A percentile compares a stretch with the other conserved stretches of the same genome.
phyloP scores from a whole-genome alignment of 108 stramenopile species.

The Skeletonema potamos region DNA sequence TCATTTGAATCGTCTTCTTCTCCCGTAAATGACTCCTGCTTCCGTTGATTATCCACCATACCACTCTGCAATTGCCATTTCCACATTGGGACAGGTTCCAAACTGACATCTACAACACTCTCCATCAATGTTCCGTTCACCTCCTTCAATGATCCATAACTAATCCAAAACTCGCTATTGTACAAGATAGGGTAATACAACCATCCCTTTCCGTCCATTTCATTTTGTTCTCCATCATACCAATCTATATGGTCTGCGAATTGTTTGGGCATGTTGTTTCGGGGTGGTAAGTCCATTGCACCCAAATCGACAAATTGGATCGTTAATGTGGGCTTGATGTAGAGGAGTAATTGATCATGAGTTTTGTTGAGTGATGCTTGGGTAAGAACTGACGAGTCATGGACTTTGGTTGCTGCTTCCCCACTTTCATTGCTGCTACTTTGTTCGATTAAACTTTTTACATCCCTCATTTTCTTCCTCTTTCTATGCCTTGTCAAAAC shows the following conservation, averaged over 20 bases:
- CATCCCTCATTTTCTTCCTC: slow-evolving; percentile 50
- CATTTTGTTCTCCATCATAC: slow-evolving; percentile 25
- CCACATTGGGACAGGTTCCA: slow-evolving; percentile 56
- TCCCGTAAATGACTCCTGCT: slow-evolving; percentile 52
- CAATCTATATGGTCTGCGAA: slow-evolving; percentile 52
- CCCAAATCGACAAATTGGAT: slow-evolving; percentile 52
- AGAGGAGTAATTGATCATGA: slow-evolving; percentile 50
- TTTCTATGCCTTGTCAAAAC: slow-evolving; percentile 40
- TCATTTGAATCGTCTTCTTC: slow-evolving; percentile 55
- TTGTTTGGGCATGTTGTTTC: slow-evolving; percentile 38
- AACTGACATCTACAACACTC: slow-evolving; percentile 43
- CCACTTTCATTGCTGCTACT: background rate
- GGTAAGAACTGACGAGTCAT: slow-evolving; percentile 34
- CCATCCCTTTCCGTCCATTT: background rate
- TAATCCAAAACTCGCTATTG: slow-evolving; percentile 76
- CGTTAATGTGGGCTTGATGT: slow-evolving; percentile 53
- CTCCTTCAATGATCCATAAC: slow-evolving; percentile 48
- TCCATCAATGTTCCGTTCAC: slow-evolving; percentile 61
- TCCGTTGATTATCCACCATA: slow-evolving; percentile 56
- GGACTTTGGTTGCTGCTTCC: background rate
- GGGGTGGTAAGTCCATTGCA: slow-evolving; percentile 24
- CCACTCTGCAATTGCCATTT: slow-evolving; percentile 71
- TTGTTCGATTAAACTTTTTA: slow-evolving; percentile 34
- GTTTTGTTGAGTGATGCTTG: slow-evolving; percentile 46
- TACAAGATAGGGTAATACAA: slow-evolving; percentile 68